Conservation (phyloP, 2,329 filamentous ascomycete species). For the Paecilomyces variotii region DNA sequence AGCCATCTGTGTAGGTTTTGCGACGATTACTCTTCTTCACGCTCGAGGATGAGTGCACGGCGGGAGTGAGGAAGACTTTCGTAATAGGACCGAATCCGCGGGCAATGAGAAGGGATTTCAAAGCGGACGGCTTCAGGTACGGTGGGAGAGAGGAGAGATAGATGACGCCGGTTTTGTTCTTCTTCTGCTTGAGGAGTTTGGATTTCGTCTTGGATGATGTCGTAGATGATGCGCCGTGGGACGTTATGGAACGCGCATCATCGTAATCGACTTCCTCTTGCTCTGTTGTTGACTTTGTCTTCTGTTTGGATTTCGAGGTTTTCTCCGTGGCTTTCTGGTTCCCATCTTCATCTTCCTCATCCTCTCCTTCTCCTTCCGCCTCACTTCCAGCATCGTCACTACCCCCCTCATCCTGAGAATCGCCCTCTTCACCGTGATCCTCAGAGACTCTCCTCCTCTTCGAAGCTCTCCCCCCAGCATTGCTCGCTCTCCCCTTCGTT, state of each 20-base stretch:
- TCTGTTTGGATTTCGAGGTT: slow-evolving; percentile 35
- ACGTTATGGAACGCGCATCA: slow-evolving; percentile 3
- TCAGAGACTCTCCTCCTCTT: slow-evolving; percentile 18
- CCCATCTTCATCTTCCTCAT: slow-evolving; percentile 35
- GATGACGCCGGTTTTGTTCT: slow-evolving; percentile 35
- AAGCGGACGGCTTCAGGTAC: slow-evolving; percentile 39
- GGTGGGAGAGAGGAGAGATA: slow-evolving; percentile 40
- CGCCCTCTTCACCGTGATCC: slow-evolving; percentile 38
- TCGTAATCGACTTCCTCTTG: slow-evolving; percentile 34
- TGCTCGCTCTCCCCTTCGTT: slow-evolving; percentile 24
- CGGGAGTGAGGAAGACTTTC: slow-evolving; percentile 37
- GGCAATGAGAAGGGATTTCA: slow-evolving; percentile 34
- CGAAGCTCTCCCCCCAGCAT: slow-evolving; percentile 13
- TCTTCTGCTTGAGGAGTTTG: slow-evolving; percentile 7
- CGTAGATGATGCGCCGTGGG: slow-evolving; percentile 9
- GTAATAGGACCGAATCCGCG: slow-evolving; percentile 36
- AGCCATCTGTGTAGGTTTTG: slow-evolving; percentile 38
- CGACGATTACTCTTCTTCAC: slow-evolving; percentile 30
- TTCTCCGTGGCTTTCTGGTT: slow-evolving; percentile 42
- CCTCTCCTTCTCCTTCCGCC: slow-evolving; percentile 48
- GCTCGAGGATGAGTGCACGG: slow-evolving; percentile 15
- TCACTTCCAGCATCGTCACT: slow-evolving; percentile 44
- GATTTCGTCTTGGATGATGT: slow-evolving; percentile 10
- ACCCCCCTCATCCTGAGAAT: slow-evolving; percentile 26
- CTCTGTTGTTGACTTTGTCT: slow-evolving; percentile 11